phyloP scores from a whole-genome alignment of 768 basidiomycete species.

The Lactarius hengduanensis region DNA sequence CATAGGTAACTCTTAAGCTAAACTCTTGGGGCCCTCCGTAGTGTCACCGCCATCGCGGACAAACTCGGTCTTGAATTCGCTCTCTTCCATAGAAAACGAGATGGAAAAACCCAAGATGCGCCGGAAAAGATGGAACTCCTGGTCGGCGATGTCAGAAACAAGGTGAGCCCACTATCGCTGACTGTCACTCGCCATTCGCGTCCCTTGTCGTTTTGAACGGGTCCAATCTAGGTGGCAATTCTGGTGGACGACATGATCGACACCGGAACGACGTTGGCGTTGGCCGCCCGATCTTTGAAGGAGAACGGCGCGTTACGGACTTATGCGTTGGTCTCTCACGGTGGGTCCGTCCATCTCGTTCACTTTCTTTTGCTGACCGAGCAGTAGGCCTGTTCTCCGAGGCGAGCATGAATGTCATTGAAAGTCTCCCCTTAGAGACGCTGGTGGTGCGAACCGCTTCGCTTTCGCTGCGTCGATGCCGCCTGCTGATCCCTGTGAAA shows the following conservation, averaged over 20 bases:
- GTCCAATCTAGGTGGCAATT: constrained; percentile 67
- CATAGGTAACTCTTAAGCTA: constrained; percentile 10
- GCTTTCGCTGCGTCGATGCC: not conserved
- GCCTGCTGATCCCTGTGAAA: not conserved
- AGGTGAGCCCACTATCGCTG: constrained; percentile 46
- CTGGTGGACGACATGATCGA: constrained; percentile 99
- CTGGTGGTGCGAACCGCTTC: constrained; percentile 67
- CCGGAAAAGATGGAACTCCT: constrained; percentile 89
- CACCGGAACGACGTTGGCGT: constrained; percentile 82
- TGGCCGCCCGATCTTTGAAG: constrained; percentile 81
- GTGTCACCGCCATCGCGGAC: constrained; percentile 93
- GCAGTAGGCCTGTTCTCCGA: constrained; percentile 76
- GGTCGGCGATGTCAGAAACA: constrained; percentile 91
- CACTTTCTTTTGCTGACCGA: not conserved
- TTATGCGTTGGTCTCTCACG: constrained; percentile 90
- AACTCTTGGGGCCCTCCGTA: constrained; percentile 35
- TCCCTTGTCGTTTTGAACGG: constrained; percentile 21
- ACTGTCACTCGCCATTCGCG: not conserved
- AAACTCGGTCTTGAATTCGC: constrained; percentile 95
- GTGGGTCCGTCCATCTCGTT: constrained; percentile 41
- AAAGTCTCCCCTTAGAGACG: constrained; percentile 73
- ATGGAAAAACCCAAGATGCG: constrained; percentile 59
- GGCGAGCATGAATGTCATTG: constrained; percentile 62
- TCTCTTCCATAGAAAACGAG: constrained; percentile 88
- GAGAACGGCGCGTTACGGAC: constrained; percentile 88